Percentiles rank a stretch among this genome's conserved stretches.
These are phyloP conservation scores for Penicillium italicum DNA, from an alignment of 2,329 filamentous ascomycete species.

Conservation along the genomic window DNA sequence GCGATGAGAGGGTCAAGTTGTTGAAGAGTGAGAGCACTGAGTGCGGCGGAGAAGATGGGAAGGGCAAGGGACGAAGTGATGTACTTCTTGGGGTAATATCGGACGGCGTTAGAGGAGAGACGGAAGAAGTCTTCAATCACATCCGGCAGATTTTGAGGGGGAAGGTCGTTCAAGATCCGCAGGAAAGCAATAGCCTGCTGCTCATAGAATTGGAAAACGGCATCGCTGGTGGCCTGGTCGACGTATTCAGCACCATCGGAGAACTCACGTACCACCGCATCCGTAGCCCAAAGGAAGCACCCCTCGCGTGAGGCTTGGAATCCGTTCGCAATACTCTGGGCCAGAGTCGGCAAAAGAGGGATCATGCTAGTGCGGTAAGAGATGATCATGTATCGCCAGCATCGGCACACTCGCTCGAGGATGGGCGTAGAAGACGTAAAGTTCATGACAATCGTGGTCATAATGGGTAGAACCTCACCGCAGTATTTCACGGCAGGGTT, in stretches of 20 bases:
- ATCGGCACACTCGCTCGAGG: slow-evolving; percentile 87
- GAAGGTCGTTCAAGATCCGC: slow-evolving; percentile 79
- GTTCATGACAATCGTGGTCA: slow-evolving; percentile 80
- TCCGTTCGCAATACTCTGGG: slow-evolving; percentile 79
- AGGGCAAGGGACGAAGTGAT: slow-evolving; percentile 74
- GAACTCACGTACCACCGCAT: slow-evolving; percentile 91
- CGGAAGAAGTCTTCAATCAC: slow-evolving; percentile 97
- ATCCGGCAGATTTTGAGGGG: slow-evolving; percentile 71
- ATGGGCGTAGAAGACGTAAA: slow-evolving; percentile 85
- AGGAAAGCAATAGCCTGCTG: slow-evolving; percentile 88
- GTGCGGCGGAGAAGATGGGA: slow-evolving; percentile 80
- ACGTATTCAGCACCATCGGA: slow-evolving; percentile 85
- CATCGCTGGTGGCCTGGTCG: slow-evolving; percentile 73
- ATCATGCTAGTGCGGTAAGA: slow-evolving; percentile 88
- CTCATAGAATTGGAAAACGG: slow-evolving; percentile 93
- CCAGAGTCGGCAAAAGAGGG: slow-evolving; percentile 77
- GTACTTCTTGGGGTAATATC: slow-evolving; percentile 85
- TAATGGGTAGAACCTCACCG: slow-evolving; percentile 84
- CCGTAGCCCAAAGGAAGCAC: slow-evolving; percentile 98
- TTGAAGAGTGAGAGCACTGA: slow-evolving; percentile 81
- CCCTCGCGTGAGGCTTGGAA: slow-evolving; percentile 86
- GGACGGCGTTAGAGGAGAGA: slow-evolving; percentile 81
- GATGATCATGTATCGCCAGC: slow-evolving; percentile 95
- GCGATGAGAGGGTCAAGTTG: slow-evolving; percentile 89
- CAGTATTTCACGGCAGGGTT: slow-evolving; percentile 96